Base-by-base conservation (phyloP, 495 filamentous ascomycete genomes). In the Podospora anserina region DNA sequence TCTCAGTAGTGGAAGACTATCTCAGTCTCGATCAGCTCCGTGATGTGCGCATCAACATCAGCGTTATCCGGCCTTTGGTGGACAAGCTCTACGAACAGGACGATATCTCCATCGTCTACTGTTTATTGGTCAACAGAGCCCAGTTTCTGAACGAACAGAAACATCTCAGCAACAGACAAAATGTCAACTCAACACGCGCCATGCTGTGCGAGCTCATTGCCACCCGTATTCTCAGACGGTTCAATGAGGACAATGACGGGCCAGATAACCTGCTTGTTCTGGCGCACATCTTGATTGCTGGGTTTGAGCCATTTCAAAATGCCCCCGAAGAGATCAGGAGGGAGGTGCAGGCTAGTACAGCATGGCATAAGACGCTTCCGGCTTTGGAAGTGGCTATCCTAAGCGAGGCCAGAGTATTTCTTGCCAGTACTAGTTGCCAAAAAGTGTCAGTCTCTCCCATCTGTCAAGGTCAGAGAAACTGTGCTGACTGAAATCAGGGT, bases 281-380 rank as follows among this genome's bases (percentile, higher is more conserved):
- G 19, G 84, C 89, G 2, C 88, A 91, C 58, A 87, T 91, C n/a
- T 80, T 92, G 44, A 86, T 92, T 62, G 87, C 88, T 27, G 87
- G 88, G 18, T 92, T 92, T 70, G 86, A 90, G 68, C 90, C 90
- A 5, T 91, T 92, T 67, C 88, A 90, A 69, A 88, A 88, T 64
- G 88, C 88, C 2, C 90, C 90, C 3, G 71, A 77, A 13, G 84
- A 88, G 63, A 78, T 90, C 44, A 74, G 83, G 58, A 73, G 77
- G 28, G 78, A 88, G 66, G 84, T 83, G 28, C 77, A 75, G 54
- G 78, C 82, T 23, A 78, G 80, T 9, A 76, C 77, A 18, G 73
- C 79, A 4, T 87, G 84, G 82, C 77, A 90, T 70, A 80, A 85
- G 60, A 91, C 86, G 58, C 77, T 90, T 27, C 89, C 88, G 1